Conservation (phyloP, 306 rosid genomes). For the Dryas drummondii region DNA sequence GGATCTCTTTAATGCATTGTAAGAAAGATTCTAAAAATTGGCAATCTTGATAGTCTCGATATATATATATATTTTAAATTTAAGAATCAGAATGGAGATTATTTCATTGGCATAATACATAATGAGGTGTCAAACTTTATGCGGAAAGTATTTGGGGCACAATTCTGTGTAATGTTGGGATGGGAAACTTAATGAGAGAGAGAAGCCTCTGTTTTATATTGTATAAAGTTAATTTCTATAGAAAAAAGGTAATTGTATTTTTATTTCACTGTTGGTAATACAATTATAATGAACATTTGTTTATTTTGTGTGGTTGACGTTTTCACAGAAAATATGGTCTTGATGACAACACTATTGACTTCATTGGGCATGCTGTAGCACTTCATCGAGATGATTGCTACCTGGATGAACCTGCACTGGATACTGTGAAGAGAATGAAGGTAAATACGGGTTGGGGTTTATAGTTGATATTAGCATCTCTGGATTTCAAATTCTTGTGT, state of each 20-base stretch:
- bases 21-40: neutral
- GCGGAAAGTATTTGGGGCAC: neutral
- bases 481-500: slow-evolving; percentile 13
- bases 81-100: neutral
- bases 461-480: slow-evolving; percentile 8
- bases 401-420: slow-evolving; percentile 84
- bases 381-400: slow-evolving; percentile 94
- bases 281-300: slow-evolving; percentile 7
- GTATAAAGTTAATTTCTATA: neutral
- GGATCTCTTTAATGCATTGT: neutral
- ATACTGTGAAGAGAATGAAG: slow-evolving; percentile 97
- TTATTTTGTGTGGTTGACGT: slow-evolving; percentile 30
- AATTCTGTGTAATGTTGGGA: neutral
- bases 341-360: slow-evolving; percentile 84
- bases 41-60: neutral
- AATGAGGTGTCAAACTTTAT: neutral
- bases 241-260: neutral
- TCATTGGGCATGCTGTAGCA: slow-evolving; percentile 97
- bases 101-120: neutral
- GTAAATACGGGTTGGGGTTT: slow-evolving; percentile 35
- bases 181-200: neutral
- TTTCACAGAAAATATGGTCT: slow-evolving; percentile 88
- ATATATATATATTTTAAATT: neutral
- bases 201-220: neutral
- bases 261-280: neutral